Evolutionary conservation across 345 rosid species (phyloP).

Genomic region (Murraya koenigii): DNA sequence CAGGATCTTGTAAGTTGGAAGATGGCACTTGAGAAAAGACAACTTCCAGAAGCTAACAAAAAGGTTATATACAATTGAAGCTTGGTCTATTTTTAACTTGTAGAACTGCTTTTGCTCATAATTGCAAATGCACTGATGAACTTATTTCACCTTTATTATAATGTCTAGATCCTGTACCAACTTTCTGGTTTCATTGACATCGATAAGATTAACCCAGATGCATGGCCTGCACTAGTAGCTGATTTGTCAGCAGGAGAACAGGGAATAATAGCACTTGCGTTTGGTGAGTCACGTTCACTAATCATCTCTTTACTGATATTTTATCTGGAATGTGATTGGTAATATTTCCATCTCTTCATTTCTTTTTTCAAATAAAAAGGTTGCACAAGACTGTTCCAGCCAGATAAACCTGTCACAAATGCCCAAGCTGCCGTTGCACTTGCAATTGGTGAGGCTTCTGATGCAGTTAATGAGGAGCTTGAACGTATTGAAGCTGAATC

Average conservation of each 20-base stretch:
- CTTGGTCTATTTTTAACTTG: neutral
- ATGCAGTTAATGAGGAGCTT: conserved; percentile 76
- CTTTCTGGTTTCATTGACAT: conserved; percentile 85
- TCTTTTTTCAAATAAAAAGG: conserved; percentile 34
- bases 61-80: conserved; percentile 42
- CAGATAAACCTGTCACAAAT: conserved; percentile 89
- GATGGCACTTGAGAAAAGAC: conserved; percentile 81
- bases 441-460: conserved; percentile 80
- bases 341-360: conserved; percentile 7
- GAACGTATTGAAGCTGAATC: conserved; percentile 91
- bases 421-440: conserved; percentile 95
- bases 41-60: conserved; percentile 81
- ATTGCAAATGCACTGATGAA: neutral
- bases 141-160: conserved; percentile 11
- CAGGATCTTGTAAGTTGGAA: conserved; percentile 98
- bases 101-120: neutral
- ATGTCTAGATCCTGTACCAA: conserved; percentile 51
- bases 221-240: conserved; percentile 90
- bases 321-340: conserved; percentile 4
- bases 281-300: conserved; percentile 57
- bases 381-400: conserved; percentile 86
- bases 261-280: conserved; percentile 83
- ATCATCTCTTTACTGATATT: neutral
- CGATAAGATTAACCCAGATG: conserved; percentile 78
- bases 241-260: conserved; percentile 84